These are phyloP conservation scores for Dichotomopilus funicola DNA, from an alignment of 2,329 filamentous ascomycete genomes.

Conservation along the genomic window DNA sequence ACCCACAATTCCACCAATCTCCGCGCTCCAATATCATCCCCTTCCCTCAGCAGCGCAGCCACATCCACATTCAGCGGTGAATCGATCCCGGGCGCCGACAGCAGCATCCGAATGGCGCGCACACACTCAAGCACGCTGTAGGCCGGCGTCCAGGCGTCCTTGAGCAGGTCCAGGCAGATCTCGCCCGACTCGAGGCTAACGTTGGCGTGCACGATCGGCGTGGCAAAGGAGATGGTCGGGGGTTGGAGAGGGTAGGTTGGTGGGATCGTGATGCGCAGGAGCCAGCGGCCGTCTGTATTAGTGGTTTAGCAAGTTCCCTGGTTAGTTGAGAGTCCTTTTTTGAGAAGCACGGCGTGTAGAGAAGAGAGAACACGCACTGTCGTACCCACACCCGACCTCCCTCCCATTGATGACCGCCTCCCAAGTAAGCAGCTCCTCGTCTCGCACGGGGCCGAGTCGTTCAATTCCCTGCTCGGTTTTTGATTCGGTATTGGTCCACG, in stretches of 20 bases:
- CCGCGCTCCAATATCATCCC: conserved; percentile 62
- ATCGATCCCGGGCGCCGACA: conserved; percentile 62
- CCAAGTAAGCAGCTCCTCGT: conserved; percentile 52
- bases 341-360: neutral
- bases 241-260: conserved; percentile 70
- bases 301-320: neutral
- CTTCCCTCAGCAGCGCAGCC: conserved; percentile 61
- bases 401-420: conserved; percentile 55
- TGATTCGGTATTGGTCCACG: conserved; percentile 44
- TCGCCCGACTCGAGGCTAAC: conserved; percentile 66
- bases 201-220: conserved; percentile 80
- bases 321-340: neutral
- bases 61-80: conserved; percentile 75
- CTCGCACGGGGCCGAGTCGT: conserved; percentile 48
- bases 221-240: conserved; percentile 74
- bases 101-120: conserved; percentile 64
- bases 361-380: conserved; percentile 36
- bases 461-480: conserved; percentile 49
- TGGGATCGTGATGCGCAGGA: conserved; percentile 70
- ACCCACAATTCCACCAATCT: conserved; percentile 68
- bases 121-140: conserved; percentile 74
- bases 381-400: conserved; percentile 50
- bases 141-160: conserved; percentile 73
- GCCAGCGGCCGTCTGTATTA: conserved; percentile 65
- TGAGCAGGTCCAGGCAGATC: conserved; percentile 86